Conservation (phyloP, 768 basidiomycete species). For the Mrakia blollopis region DNA sequence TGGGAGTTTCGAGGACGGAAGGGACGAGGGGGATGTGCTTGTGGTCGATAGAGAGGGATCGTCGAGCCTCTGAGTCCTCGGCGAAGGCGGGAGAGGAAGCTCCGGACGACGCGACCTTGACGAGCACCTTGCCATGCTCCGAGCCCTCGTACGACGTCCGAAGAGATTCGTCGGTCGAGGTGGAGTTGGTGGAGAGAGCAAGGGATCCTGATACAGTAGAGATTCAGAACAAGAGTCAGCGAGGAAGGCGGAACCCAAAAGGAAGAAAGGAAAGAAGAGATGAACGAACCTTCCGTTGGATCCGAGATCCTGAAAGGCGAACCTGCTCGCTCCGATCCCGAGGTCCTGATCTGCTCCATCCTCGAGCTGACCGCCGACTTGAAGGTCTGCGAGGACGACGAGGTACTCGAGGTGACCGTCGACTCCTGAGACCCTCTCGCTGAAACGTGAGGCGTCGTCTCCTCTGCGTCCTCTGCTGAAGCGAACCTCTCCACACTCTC, state of each 20-base stretch:
- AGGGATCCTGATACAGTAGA: conserved; percentile 8
- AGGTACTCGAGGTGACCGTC: not conserved
- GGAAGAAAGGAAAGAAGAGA: not conserved
- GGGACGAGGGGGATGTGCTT: conserved; percentile 12
- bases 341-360: conserved; percentile 12
- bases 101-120: conserved; percentile 6
- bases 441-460: not conserved
- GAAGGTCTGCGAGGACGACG: not conserved
- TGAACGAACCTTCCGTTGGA: not conserved
- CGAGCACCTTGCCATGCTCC: not conserved
- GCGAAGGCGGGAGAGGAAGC: not conserved
- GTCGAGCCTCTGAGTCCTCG: not conserved
- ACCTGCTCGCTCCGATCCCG: not conserved
- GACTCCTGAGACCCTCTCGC: not conserved
- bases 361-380: conserved; percentile 8
- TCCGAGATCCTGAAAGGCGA: not conserved
- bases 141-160: conserved; percentile 14
- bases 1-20: not conserved
- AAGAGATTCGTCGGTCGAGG: conserved; percentile 21
- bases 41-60: not conserved
- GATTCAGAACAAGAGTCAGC: not conserved
- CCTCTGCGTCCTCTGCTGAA: not conserved
- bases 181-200: conserved; percentile 14
- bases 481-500: not conserved
- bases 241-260: not conserved